Percentiles rank a stretch among this genome's conserved stretches.
Evolutionary conservation across 306 rosid genomes (phyloP).

Genomic region (Corylus avellana): DNA sequence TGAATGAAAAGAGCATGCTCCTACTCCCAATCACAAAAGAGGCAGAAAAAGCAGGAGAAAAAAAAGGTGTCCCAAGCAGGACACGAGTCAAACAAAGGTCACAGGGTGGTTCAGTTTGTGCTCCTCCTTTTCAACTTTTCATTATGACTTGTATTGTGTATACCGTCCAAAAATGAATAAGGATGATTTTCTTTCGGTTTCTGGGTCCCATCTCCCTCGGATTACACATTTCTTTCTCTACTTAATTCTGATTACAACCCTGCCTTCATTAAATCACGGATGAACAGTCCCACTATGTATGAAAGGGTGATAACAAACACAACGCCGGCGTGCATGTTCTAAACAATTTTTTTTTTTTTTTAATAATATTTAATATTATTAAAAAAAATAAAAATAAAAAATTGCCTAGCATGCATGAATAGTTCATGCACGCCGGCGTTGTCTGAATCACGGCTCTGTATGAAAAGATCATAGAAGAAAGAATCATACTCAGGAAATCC

Average conservation of each 20-base stretch:
- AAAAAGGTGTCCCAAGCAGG: no score
- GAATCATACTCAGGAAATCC: no score
- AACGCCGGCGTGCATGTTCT: no score
- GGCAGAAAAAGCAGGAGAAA: neutral
- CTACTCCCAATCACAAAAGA: slow-evolving; percentile 2
- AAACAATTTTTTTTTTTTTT: no score
- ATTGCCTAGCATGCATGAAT: no score
- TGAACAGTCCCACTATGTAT: neutral
- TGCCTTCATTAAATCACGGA: slow-evolving; percentile 31
- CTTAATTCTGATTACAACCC: neutral
- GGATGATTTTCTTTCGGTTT: neutral
- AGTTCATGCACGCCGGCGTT: no score
- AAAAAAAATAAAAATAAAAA: no score
- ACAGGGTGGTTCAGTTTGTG: neutral
- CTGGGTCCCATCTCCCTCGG: slow-evolving; percentile 31
- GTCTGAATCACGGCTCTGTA: no score
- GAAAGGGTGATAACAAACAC: no score
- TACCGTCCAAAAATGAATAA: neutral
- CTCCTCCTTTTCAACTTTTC: neutral
- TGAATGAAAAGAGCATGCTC: slow-evolving; percentile 4
- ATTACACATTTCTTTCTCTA: neutral
- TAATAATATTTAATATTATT: no score
- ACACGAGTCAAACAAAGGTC: neutral
- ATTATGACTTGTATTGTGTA: neutral
- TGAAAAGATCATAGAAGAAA: no score